Percentiles rank a stretch among this genome's conserved stretches.
Conservation (phyloP, 768 basidiomycete species). For the Lentinula sp. region DNA sequence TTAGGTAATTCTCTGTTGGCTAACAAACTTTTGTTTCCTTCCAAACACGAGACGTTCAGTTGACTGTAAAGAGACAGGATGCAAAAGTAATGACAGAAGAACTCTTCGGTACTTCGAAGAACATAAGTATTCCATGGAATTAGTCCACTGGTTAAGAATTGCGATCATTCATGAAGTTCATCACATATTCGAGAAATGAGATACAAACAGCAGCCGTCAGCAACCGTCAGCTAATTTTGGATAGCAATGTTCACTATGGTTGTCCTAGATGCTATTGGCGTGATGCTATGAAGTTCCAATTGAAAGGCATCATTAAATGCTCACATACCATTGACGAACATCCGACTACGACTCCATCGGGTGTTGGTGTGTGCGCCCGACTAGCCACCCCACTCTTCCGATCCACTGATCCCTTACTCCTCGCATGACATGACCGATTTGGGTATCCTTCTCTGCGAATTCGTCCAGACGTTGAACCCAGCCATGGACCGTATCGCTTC, state of each 20-base stretch:
- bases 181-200: neutral
- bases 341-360: conserved; percentile 28
- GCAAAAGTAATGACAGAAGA: neutral
- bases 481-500: conserved; percentile 55
- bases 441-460: conserved; percentile 43
- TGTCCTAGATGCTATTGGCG: neutral
- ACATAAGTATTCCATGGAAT: neutral
- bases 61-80: neutral
- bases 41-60: neutral
- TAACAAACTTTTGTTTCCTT: no score
- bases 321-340: neutral
- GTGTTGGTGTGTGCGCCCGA: conserved; percentile 39
- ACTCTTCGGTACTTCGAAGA: neutral
- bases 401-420: conserved; percentile 59
- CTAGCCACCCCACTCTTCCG: conserved; percentile 71
- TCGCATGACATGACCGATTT: conserved; percentile 31
- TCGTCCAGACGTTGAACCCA: conserved; percentile 72
- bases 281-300: neutral
- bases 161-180: neutral
- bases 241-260: neutral
- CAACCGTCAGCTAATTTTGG: neutral
- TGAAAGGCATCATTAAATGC: neutral
- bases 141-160: neutral
- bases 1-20: no score
- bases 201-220: neutral